These are phyloP conservation scores for Mortierella sp. DNA, from an alignment of 371 early-diverging fungal genomes.

Conservation along the genomic window DNA sequence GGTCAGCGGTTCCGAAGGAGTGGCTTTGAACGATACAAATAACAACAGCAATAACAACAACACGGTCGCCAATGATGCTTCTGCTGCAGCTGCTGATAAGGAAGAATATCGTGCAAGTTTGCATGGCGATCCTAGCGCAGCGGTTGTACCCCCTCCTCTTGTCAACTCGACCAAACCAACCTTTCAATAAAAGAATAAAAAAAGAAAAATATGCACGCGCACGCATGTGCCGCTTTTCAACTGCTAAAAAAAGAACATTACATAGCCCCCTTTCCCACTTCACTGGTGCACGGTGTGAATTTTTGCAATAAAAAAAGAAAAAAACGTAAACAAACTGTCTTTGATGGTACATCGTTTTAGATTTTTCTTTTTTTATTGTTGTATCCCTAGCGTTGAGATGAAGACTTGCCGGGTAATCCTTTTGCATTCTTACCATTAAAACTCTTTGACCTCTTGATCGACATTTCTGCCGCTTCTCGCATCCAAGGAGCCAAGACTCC, in stretches of 20 bases:
- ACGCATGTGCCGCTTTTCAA: no score
- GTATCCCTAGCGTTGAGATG: not conserved
- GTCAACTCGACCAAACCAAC: conserved; percentile 16
- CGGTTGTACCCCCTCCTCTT: conserved; percentile 4
- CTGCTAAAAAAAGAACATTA: not conserved
- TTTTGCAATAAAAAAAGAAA: no score
- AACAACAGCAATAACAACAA: not conserved
- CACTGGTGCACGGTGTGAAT: no score
- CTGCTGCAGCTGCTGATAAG: conserved; percentile 13
- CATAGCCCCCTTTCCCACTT: not conserved
- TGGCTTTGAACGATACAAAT: not conserved
- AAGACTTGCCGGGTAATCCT: no score
- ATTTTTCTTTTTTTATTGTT: conserved; percentile 5
- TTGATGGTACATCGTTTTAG: no score
- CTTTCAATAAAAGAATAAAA: not conserved
- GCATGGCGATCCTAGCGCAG: not conserved
- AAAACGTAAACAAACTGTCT: no score
- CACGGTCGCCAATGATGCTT: not conserved
- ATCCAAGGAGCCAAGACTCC: conserved; percentile 35
- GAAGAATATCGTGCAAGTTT: conserved; percentile 12
- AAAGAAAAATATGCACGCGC: not conserved
- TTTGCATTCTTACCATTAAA: not conserved
- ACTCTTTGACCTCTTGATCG: not conserved
- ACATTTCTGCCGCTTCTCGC: not conserved
- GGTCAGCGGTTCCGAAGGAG: not conserved